Percentiles rank a stretch among this genome's conserved stretches.
These are phyloP conservation scores for Nicotiana tabacum DNA, from an alignment of 257 asterid species.

Conservation along the genomic window DNA sequence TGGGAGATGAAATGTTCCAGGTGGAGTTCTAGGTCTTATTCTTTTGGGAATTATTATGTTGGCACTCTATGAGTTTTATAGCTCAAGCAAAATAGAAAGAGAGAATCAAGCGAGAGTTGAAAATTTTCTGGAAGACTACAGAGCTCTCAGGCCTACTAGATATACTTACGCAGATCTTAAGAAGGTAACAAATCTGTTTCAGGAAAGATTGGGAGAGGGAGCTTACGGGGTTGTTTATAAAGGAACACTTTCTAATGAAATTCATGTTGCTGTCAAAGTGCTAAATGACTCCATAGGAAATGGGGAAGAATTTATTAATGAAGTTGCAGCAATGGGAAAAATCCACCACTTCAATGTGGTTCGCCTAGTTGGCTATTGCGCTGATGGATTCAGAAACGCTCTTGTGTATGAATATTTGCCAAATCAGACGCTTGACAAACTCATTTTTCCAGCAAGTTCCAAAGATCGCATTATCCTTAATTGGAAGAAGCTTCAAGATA, in stretches of 20 bases:
- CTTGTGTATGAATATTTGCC: constrained; percentile 36
- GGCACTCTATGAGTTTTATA: constrained; percentile 9
- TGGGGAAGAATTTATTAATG: constrained; percentile 43
- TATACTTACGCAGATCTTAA: constrained; percentile 37
- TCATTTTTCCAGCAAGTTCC: constrained; percentile 16
- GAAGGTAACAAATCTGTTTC: constrained; percentile 30
- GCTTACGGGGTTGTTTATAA: constrained; percentile 38
- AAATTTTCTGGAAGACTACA: constrained; percentile 9
- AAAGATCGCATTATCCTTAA: constrained; percentile 1
- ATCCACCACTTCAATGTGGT: constrained; percentile 32
- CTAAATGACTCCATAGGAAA: constrained; percentile 23
- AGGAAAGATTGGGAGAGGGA: constrained; percentile 38
- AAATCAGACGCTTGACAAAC: constrained; percentile 32
- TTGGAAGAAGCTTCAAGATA: constrained; percentile 12
- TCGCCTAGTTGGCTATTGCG: constrained; percentile 37
- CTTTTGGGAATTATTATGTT: background rate
- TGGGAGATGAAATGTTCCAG: background rate
- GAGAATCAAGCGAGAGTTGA: constrained; percentile 32
- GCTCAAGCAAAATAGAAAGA: constrained; percentile 1
- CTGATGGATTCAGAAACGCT: constrained; percentile 32
- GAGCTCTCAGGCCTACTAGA: constrained; percentile 27
- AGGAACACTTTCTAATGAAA: constrained; percentile 32
- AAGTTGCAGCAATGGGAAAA: constrained; percentile 35
- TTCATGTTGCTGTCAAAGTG: constrained; percentile 33
- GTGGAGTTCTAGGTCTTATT: background rate